phyloP scores from a whole-genome alignment of 2,329 filamentous ascomycete genomes.

The Claviceps maximensis region DNA sequence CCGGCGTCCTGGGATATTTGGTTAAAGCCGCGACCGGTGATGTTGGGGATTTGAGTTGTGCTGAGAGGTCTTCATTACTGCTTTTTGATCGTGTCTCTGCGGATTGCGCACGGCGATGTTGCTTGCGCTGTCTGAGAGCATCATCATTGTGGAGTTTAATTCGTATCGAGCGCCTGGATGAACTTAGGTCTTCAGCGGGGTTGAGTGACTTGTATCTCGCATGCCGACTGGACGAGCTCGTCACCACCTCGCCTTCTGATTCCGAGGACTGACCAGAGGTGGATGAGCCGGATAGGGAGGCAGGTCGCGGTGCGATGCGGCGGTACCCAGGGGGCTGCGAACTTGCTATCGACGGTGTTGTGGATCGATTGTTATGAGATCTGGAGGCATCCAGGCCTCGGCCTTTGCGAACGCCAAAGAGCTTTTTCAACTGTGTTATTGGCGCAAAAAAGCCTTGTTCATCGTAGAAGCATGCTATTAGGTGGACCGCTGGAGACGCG shows the following conservation, averaged over 20 bases:
- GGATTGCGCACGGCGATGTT: constrained; percentile 48
- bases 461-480: constrained; percentile 74
- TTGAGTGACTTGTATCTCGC: constrained; percentile 50
- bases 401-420: constrained; percentile 37
- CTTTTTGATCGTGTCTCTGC: constrained; percentile 29
- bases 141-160: constrained; percentile 84
- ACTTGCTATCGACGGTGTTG: constrained; percentile 1
- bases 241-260: constrained; percentile 46
- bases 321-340: constrained; percentile 15
- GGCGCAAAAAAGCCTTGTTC: constrained; percentile 67
- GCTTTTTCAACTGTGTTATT: constrained; percentile 55
- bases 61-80: constrained; percentile 45
- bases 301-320: constrained; percentile 14
- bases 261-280: constrained; percentile 60
- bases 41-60: constrained; percentile 85
- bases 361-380: not conserved
- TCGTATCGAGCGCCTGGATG: constrained; percentile 66
- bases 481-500: constrained; percentile 65
- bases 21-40: constrained; percentile 68
- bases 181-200: constrained; percentile 47
- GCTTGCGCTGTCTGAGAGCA: constrained; percentile 57
- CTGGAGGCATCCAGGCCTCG: constrained; percentile 17
- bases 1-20: constrained; percentile 80
- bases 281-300: constrained; percentile 25
- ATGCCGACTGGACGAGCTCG: constrained; percentile 29